Evolutionary conservation across 345 rosid species (phyloP).

Genomic region (Populus deltoides): DNA sequence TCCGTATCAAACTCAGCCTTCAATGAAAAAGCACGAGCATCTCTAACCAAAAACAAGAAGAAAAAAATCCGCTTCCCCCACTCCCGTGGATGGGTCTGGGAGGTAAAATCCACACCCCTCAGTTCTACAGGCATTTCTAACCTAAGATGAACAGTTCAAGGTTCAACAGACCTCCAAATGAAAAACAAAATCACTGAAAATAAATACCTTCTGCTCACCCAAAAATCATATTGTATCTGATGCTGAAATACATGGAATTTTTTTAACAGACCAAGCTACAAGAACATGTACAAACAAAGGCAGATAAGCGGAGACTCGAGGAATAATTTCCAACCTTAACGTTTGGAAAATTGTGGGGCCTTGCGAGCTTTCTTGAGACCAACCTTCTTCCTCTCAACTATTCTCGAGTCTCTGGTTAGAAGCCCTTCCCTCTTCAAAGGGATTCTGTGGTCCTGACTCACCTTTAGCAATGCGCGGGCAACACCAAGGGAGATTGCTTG

Average conservation of each 20-base stretch:
- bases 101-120: background rate
- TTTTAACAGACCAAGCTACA: background rate
- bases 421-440: slow-evolving; percentile 81
- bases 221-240: background rate
- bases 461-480: slow-evolving; percentile 86
- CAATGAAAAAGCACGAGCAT: background rate
- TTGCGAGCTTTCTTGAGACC: slow-evolving; percentile 98
- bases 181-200: background rate
- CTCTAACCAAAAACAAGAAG: background rate
- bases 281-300: slow-evolving; percentile 1
- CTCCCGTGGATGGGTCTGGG: background rate
- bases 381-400: slow-evolving; percentile 89
- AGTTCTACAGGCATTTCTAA: background rate
- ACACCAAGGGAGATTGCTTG: slow-evolving; percentile 88
- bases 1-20: background rate
- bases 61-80: background rate
- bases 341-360: slow-evolving; percentile 89
- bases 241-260: background rate
- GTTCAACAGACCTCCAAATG: background rate
- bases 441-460: slow-evolving; percentile 63
- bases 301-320: background rate
- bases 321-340: slow-evolving; percentile 37
- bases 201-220: background rate
- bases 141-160: background rate
- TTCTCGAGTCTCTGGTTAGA: slow-evolving; percentile 80